phyloP scores from a whole-genome alignment of 345 rosid species.

The Geranium rotundifolium region DNA sequence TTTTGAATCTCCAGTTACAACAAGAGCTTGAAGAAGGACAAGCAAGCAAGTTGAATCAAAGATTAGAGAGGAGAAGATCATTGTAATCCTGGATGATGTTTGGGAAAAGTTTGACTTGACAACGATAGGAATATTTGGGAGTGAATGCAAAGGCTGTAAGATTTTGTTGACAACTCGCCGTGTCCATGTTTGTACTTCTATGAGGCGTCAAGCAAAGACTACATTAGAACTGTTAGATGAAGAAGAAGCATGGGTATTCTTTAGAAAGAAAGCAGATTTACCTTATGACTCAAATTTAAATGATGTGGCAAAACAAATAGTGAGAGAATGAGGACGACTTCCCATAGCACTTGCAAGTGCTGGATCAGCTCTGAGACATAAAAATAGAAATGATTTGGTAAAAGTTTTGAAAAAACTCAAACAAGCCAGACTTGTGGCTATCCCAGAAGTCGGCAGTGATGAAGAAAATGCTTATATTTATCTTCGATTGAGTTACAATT shows the following conservation, averaged over 20 bases:
- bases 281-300: not conserved
- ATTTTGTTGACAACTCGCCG: not conserved
- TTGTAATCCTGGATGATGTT: not conserved
- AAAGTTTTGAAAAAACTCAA: not conserved
- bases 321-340: not conserved
- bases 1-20: not conserved
- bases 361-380: not conserved
- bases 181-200: not conserved
- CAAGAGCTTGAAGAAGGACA: not conserved
- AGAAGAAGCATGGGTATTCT: not conserved
- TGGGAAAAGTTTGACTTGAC: not conserved
- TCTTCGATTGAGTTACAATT: not conserved
- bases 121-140: not conserved
- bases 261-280: not conserved
- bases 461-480: not conserved
- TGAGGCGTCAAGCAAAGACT: not conserved
- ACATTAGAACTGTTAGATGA: not conserved
- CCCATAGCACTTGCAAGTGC: not conserved
- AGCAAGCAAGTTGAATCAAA: not conserved
- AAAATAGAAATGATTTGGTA: not conserved
- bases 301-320: not conserved
- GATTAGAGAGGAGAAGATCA: not conserved
- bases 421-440: not conserved
- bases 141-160: not conserved
- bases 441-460: not conserved